phyloP scores from a whole-genome alignment of 2,329 filamentous ascomycete genomes.

The Fusarium neocosmosporiellum region DNA sequence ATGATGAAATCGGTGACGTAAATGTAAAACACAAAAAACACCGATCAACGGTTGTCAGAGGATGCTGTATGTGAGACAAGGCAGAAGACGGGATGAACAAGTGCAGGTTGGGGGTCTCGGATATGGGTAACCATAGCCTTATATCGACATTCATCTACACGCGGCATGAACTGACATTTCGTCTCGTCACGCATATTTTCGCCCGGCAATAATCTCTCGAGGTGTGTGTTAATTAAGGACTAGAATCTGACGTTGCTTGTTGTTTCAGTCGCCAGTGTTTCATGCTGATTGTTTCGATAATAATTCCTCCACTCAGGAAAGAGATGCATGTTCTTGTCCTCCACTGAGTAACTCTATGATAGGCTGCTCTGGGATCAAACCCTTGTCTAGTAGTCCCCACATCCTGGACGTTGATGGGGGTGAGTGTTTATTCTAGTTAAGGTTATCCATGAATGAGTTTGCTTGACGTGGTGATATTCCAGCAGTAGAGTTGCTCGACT shows the following conservation, averaged over 20 bases:
- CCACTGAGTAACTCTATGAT: background rate
- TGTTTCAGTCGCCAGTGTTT: constrained; percentile 9
- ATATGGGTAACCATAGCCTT: background rate
- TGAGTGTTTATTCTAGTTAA: background rate
- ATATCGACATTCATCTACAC: background rate
- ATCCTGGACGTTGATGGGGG: background rate
- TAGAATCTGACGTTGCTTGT: background rate
- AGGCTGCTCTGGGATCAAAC: background rate
- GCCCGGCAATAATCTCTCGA: background rate
- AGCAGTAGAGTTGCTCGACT: background rate
- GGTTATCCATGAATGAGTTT: constrained; percentile 7
- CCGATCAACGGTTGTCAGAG: constrained; percentile 19
- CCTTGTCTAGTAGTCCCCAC: background rate
- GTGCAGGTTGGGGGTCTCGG: background rate
- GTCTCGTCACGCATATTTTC: background rate
- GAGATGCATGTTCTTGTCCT: background rate
- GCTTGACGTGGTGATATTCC: background rate
- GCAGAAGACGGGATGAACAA: background rate
- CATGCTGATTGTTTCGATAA: constrained; percentile 3
- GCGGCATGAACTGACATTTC: background rate
- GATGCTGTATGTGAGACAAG: background rate
- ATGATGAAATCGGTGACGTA: constrained; percentile 21
- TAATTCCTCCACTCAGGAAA: constrained; percentile 13
- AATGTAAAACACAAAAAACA: constrained; percentile 5
- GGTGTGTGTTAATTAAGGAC: background rate